Base-by-base conservation (phyloP, 2,329 filamentous ascomycete species). In the Fusarium redolens region DNA sequence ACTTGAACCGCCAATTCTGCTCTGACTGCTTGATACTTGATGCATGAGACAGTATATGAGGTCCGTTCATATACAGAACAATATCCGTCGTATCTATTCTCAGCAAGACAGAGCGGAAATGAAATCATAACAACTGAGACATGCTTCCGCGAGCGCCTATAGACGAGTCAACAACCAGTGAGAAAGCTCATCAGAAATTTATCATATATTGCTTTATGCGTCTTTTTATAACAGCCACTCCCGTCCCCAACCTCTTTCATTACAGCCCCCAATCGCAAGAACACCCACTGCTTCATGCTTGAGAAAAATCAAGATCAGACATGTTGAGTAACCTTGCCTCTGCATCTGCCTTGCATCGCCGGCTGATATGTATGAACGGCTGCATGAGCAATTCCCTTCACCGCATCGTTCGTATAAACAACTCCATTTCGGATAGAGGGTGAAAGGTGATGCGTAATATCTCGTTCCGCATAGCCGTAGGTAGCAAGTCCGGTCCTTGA, bases 211-310 rank as follows among this genome's bases (percentile, higher is more conserved):
- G 35, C 45, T 41, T 57, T 37, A 71, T 71, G 68, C 67, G 71
- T 61, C 43, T 43, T 71, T 70, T 61, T 71, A 58, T 40, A 67
- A 71, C 33, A 64, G 66, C 56, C 61, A 71, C 62, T 54, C 44
- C 38, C 54, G 37, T 37, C 33, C 55, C 65, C 55, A 55, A 20
- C 65, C 64, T 68, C 56, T 50, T 62, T 41, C 22, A 51, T 60
- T 64, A 51, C 60, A 41, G 20, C 55, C 63, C 35, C 28, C 55
- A 50, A 50, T 37, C 22, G 40, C 22, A 48, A 37, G 22, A 50
- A 17, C 41, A 33, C 35, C 41, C 41, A 31, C 40, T 37, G 51
- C 38, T 33, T 61, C 37, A 38, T 48, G 38, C 44, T 44, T 31
- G 48, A 45, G 14, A 18, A 30, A 38, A 56, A 69, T 47, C 58